A percentile compares a stretch with the other conserved stretches of the same genome.
Conservation (phyloP, 257 asterid species). For the Nicotiana tomentosiformis region DNA sequence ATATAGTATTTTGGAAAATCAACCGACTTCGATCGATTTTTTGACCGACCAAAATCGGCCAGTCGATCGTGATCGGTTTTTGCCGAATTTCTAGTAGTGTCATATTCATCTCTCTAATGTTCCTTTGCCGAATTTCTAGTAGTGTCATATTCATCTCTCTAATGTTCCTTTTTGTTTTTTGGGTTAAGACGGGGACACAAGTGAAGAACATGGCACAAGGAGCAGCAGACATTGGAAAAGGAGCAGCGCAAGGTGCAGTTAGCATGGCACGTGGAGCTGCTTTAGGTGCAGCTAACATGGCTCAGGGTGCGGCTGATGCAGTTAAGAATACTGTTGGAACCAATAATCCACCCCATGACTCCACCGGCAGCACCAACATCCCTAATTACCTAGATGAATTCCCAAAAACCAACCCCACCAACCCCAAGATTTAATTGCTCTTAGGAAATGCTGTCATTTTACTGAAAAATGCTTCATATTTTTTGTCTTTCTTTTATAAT, state of each 20-base stretch:
- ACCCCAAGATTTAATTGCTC: constrained; percentile 10
- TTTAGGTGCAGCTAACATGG: constrained; percentile 27
- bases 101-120: too few species aligned
- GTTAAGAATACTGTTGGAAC: constrained; percentile 30
- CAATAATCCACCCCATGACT: background rate
- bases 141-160: too few species aligned
- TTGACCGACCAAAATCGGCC: too few species aligned
- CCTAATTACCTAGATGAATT: constrained; percentile 17
- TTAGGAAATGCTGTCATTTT: background rate
- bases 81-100: too few species aligned
- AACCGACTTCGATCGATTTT: too few species aligned
- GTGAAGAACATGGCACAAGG: constrained; percentile 23
- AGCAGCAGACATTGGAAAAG: constrained; percentile 34
- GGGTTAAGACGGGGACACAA: constrained; percentile 14
- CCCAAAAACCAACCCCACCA: constrained; percentile 9
- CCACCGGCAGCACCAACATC: background rate
- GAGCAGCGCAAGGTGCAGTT: constrained; percentile 24
- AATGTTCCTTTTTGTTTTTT: background rate
- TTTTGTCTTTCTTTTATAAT: background rate
- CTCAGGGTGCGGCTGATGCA: constrained; percentile 28
- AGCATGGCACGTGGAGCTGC: constrained; percentile 38
- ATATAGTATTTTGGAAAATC: too few species aligned
- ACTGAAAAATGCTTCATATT: background rate
- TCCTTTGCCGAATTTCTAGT: too few species aligned
- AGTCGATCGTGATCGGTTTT: too few species aligned